Evolutionary conservation across 139 green algal species (phyloP).

Genomic region (Coelastrella sp.): DNA sequence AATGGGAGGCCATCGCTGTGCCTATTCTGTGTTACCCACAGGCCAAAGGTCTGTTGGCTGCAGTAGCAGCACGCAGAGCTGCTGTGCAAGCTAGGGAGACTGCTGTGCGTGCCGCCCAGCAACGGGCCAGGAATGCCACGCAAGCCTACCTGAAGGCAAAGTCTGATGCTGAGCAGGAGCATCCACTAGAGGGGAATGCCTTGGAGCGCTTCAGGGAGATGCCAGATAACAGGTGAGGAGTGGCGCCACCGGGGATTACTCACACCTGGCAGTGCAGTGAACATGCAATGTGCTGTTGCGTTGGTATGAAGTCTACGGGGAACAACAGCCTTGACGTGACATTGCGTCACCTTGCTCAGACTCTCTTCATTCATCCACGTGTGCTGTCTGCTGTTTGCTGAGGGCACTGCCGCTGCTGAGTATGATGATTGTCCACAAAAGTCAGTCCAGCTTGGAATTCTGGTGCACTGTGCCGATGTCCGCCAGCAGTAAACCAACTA

Average conservation of each 20-base stretch:
- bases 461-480: no score
- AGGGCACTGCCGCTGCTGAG: no score
- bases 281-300: no score
- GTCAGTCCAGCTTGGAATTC: no score
- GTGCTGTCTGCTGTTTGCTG: no score
- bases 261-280: neutral
- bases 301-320: no score
- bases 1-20: neutral
- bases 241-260: neutral
- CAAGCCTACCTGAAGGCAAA: constrained; percentile 8
- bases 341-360: no score
- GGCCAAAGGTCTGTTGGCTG: neutral
- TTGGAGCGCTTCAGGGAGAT: neutral
- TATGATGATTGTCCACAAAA: no score
- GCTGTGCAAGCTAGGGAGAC: neutral
- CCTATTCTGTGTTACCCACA: neutral
- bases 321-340: no score
- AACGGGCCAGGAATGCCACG: neutral
- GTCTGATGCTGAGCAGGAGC: neutral
- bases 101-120: neutral
- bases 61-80: neutral
- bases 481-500: neutral
- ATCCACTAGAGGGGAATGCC: neutral
- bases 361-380: no score
- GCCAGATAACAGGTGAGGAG: neutral